These are phyloP conservation scores for Thielaviopsis ethacetica DNA, from an alignment of 2,329 filamentous ascomycete genomes.

Conservation along the genomic window DNA sequence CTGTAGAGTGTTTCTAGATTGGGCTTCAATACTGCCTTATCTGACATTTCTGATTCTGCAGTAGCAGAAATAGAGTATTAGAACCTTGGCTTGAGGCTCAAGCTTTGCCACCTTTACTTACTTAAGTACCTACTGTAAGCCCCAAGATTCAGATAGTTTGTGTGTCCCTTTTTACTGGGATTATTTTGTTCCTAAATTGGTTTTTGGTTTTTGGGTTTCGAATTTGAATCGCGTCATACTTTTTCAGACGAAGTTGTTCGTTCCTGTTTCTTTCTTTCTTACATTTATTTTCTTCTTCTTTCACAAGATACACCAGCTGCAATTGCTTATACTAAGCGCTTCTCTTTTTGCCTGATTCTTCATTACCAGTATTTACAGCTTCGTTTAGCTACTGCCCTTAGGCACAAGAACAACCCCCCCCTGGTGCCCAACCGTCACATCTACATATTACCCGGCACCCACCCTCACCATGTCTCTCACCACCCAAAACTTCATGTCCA, in stretches of 20 bases:
- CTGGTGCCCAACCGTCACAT: background rate
- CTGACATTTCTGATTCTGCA: no score
- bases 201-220: background rate
- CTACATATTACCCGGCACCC: background rate
- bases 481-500: constrained; percentile 19
- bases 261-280: background rate
- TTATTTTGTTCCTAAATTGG: background rate
- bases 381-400: no score
- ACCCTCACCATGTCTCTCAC: background rate
- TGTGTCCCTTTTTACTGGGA: no score
- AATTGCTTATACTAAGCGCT: constrained; percentile 17
- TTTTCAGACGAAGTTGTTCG: background rate
- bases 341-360: constrained; percentile 7
- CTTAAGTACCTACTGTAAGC: background rate
- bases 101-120: background rate
- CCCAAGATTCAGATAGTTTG: background rate
- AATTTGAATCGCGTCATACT: background rate
- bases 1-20: no score
- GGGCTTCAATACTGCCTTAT: no score
- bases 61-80: no score
- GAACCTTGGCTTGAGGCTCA: no score
- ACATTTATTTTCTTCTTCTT: background rate
- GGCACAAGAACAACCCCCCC: no score
- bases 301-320: background rate
- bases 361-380: no score